Percentiles rank a stretch among this genome's conserved stretches.
phyloP scores from a whole-genome alignment of 352 stramenopile genomes.

The Plasmopara muralis region DNA sequence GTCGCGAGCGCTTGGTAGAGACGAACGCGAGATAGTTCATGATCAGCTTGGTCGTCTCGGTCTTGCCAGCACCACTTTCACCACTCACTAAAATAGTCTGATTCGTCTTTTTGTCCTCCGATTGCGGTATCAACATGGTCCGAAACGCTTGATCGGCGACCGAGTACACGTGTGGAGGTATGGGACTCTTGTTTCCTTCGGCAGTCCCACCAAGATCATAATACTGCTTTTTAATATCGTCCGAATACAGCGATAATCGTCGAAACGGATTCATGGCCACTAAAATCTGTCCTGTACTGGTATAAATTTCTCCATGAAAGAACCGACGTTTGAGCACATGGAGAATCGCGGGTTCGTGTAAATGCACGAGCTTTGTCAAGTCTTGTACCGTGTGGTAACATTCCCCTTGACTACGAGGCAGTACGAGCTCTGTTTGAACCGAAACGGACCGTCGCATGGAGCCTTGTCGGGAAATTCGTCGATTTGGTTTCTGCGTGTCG shows the following conservation, averaged over 20 bases:
- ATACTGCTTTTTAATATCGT: conserved; percentile 63
- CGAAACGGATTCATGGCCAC: conserved; percentile 84
- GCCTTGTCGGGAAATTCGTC: conserved; percentile 11
- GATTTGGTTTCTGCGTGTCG: no score
- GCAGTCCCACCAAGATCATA: conserved; percentile 49
- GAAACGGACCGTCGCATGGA: conserved; percentile 32
- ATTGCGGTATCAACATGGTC: conserved; percentile 61
- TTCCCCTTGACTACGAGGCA: conserved; percentile 52
- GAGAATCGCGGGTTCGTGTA: conserved; percentile 88
- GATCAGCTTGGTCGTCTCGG: conserved; percentile 95
- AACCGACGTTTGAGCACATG: conserved; percentile 79
- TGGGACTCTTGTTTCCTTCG: conserved; percentile 38
- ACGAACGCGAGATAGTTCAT: conserved; percentile 94
- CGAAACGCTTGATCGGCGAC: conserved; percentile 81
- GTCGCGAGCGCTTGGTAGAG: conserved; percentile 38
- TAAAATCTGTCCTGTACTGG: conserved; percentile 78
- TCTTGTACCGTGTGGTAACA: conserved; percentile 74
- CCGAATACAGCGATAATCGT: conserved; percentile 60
- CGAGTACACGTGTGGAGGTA: conserved; percentile 83
- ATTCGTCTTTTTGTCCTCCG: conserved; percentile 43
- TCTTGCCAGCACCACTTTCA: conserved; percentile 94
- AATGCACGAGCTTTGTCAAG: conserved; percentile 86
- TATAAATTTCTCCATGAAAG: conserved; percentile 85
- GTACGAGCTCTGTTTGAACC: conserved; percentile 38
- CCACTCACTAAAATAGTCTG: conserved; percentile 96